Percentiles rank a stretch among this genome's conserved stretches.
Conservation (phyloP, 2,329 filamentous ascomycete genomes). For the Pseudocercospora ulei region DNA sequence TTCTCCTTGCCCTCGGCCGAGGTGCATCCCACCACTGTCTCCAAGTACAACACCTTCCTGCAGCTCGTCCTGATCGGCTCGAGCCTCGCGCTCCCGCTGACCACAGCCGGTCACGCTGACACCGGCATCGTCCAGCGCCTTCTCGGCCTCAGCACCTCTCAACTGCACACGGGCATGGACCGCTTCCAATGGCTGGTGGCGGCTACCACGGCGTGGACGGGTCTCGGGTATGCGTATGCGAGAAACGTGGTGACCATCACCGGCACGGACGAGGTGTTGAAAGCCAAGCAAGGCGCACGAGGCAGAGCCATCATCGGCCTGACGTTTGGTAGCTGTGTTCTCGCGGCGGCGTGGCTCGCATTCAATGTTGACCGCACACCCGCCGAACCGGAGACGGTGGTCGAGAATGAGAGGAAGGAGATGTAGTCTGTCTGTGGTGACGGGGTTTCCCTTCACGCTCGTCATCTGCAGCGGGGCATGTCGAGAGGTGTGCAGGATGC, state of each 20-base stretch:
- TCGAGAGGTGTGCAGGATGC: too few species aligned
- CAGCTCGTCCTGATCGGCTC: conserved; percentile 79
- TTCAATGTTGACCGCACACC: conserved; percentile 18
- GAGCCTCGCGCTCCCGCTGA: conserved; percentile 68
- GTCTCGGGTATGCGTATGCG: conserved; percentile 79
- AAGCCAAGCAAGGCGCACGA: conserved; percentile 41
- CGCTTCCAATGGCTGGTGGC: conserved; percentile 67
- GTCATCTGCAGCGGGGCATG: too few species aligned
- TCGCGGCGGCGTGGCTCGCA: conserved; percentile 33
- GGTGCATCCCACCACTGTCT: conserved; percentile 71
- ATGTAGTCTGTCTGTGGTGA: too few species aligned
- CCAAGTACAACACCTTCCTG: conserved; percentile 84
- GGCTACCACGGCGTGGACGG: conserved; percentile 84
- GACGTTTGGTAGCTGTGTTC: conserved; percentile 40
- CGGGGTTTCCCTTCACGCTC: too few species aligned
- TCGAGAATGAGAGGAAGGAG: not conserved
- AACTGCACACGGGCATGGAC: conserved; percentile 33
- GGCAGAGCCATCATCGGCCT: conserved; percentile 43
- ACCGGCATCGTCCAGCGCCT: conserved; percentile 22
- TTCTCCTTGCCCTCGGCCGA: conserved; percentile 83
- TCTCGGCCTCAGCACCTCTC: conserved; percentile 20
- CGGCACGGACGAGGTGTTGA: conserved; percentile 41
- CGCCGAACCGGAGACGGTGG: conserved; percentile 2
- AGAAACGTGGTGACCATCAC: conserved; percentile 90
- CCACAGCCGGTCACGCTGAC: conserved; percentile 36